phyloP scores from a whole-genome alignment of 1,139 yeast species.

The Pneumocystis sp. region DNA sequence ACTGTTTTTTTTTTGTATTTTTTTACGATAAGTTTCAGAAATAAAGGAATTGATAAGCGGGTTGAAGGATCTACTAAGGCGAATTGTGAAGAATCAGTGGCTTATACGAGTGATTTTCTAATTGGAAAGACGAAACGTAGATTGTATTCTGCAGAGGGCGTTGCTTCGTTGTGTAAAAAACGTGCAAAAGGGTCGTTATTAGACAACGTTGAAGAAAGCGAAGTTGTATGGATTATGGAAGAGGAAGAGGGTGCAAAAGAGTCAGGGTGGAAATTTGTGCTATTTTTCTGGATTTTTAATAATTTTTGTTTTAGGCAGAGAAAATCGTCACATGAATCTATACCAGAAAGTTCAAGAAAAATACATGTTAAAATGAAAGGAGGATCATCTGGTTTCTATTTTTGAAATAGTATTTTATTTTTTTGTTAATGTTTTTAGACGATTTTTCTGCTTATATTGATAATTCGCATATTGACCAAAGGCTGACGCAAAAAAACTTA shows the following conservation, averaged over 20 bases:
- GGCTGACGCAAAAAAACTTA: neutral
- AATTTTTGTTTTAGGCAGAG: slow-evolving; percentile 15
- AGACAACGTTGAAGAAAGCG: neutral
- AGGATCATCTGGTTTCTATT: neutral
- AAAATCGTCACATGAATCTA: neutral
- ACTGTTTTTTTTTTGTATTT: too few relatives aligned
- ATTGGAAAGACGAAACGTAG: slow-evolving; percentile 12
- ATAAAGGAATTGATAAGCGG: slow-evolving; percentile 21
- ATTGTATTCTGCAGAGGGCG: slow-evolving; percentile 26
- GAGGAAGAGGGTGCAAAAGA: neutral
- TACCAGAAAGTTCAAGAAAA: neutral
- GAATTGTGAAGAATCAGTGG: neutral
- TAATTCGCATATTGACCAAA: neutral
- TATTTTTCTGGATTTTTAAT: slow-evolving; percentile 31
- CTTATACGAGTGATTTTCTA: neutral
- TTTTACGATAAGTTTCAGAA: slow-evolving; percentile 24
- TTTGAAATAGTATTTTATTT: neutral
- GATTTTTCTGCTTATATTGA: neutral
- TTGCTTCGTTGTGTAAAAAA: slow-evolving; percentile 7
- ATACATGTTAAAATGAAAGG: neutral
- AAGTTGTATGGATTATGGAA: neutral
- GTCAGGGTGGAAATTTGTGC: slow-evolving; percentile 23
- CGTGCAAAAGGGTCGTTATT: neutral
- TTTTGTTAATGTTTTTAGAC: neutral
- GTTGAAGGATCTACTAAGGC: neutral